phyloP scores from a whole-genome alignment of 805 yeast genomes.

The Starmerella cellae region DNA sequence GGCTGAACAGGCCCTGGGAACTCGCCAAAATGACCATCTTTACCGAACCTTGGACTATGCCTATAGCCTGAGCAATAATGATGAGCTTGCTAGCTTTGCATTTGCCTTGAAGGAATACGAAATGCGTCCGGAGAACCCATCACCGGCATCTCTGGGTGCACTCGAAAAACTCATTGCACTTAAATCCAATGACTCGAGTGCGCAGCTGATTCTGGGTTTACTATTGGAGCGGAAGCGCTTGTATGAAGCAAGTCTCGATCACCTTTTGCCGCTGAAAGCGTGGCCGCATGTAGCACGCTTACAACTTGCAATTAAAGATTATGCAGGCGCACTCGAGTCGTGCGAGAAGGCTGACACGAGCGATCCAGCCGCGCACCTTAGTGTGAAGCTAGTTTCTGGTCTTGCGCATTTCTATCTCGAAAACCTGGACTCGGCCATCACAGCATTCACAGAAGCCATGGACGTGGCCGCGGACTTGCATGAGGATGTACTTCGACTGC shows the following conservation, averaged over 20 bases:
- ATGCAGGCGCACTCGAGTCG: slow-evolving; percentile 42
- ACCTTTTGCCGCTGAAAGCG: slow-evolving; percentile 4
- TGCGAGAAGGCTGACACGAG: slow-evolving; percentile 24
- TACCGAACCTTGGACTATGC: slow-evolving; percentile 59
- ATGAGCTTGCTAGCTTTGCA: slow-evolving; percentile 54
- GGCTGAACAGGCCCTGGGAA: slow-evolving; percentile 26
- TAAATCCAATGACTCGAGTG: slow-evolving; percentile 25
- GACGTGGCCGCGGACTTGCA: slow-evolving; percentile 31
- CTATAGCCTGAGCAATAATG: slow-evolving; percentile 54
- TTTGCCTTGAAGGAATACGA: slow-evolving; percentile 42
- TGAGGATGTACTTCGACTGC: slow-evolving; percentile 52
- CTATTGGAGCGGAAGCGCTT: slow-evolving; percentile 55
- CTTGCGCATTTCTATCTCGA: slow-evolving; percentile 50
- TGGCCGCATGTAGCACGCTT: slow-evolving; percentile 51
- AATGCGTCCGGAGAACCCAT: background rate
- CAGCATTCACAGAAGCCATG: slow-evolving; percentile 53
- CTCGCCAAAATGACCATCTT: slow-evolving; percentile 35
- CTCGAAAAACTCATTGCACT: slow-evolving; percentile 43
- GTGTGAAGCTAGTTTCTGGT: slow-evolving; percentile 61
- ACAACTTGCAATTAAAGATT: slow-evolving; percentile 46
- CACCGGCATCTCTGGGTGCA: slow-evolving; percentile 26
- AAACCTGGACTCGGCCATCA: slow-evolving; percentile 52
- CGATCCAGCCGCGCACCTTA: slow-evolving; percentile 23
- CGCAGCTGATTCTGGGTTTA: slow-evolving; percentile 23
- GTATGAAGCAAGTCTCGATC: slow-evolving; percentile 39